Evolutionary conservation across 352 stramenopile genomes (phyloP).

Genomic region (Pythium sukuiense): DNA sequence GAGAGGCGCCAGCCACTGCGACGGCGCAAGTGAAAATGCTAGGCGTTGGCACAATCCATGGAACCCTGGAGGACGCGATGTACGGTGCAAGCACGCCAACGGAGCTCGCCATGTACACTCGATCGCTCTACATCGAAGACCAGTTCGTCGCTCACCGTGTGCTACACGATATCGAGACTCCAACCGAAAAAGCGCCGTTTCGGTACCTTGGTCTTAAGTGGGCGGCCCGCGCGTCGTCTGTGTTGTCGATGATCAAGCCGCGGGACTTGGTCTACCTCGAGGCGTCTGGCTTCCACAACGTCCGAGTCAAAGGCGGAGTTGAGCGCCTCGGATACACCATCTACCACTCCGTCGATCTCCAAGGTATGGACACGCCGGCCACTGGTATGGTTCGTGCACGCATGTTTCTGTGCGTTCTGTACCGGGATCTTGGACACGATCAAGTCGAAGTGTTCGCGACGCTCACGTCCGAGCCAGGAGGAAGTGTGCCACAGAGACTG

Average conservation of each 20-base stretch:
- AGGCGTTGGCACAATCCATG: not conserved
- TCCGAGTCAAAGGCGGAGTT: not conserved
- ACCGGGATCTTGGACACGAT: conserved; percentile 32
- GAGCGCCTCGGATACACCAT: conserved; percentile 4
- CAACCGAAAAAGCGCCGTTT: not conserved
- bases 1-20: not conserved
- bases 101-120: not conserved
- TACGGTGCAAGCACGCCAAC: not conserved
- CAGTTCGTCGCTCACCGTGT: not conserved
- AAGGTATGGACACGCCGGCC: not conserved
- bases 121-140: not conserved
- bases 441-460: conserved; percentile 41
- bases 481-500: conserved; percentile 12
- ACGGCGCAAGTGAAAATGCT: not conserved
- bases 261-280: not conserved
- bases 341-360: conserved; percentile 19
- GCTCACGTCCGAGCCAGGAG: conserved; percentile 10
- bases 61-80: not conserved
- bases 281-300: not conserved
- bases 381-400: conserved; percentile 42
- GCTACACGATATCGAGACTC: not conserved
- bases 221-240: not conserved
- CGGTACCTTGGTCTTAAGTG: conserved; percentile 4
- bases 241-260: not conserved
- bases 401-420: conserved; percentile 49